phyloP scores from a whole-genome alignment of 164 flowering plant species.

The Vitis cinerea region DNA sequence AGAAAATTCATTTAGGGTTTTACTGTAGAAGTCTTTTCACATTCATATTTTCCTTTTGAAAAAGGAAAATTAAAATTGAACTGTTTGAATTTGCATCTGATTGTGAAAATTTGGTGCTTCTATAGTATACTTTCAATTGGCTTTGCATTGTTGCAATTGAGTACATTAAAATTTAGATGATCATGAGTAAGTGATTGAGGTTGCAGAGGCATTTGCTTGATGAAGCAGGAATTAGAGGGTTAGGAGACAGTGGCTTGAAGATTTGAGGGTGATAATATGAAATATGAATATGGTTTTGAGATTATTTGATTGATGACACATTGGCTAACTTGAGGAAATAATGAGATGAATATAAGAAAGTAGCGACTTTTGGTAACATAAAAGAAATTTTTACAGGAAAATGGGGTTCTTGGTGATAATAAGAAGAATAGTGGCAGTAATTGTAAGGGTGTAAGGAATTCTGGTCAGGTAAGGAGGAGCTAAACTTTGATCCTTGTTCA shows the following conservation, averaged over 20 bases:
- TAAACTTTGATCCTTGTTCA: no score
- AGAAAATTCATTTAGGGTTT: neutral
- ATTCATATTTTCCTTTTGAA: no score
- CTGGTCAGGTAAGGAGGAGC: neutral
- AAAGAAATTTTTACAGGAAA: neutral
- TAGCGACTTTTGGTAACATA: neutral
- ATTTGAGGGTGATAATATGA: neutral
- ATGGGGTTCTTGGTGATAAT: neutral
- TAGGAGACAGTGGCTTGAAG: neutral
- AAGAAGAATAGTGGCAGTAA: neutral
- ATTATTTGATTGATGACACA: neutral
- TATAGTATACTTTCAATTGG: neutral
- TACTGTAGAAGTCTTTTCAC: neutral
- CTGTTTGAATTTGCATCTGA: neutral
- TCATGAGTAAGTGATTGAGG: neutral
- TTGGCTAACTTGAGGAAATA: neutral
- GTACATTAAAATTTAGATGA: neutral
- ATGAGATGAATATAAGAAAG: neutral
- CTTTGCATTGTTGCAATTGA: neutral
- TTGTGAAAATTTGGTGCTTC: neutral
- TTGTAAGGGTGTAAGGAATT: conserved; percentile 3
- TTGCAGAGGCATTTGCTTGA: neutral
- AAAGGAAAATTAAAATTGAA: neutral
- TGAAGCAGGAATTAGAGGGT: neutral
- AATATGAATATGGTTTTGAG: no score